Conservation (phyloP, 306 rosid genomes). For the Citrullus mucosospermus region DNA sequence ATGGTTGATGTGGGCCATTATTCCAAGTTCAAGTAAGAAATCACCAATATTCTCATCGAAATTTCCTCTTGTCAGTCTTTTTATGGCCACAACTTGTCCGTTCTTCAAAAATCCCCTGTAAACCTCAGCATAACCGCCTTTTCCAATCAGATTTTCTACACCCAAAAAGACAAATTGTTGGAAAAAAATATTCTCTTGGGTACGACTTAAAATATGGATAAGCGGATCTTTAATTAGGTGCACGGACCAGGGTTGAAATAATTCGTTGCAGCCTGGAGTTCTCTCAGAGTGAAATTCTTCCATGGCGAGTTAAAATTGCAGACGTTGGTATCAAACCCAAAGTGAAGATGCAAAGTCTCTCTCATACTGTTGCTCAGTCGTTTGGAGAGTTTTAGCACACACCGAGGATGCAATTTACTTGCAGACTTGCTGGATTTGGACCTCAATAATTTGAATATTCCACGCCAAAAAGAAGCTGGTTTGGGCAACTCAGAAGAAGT, state of each 20-base stretch:
- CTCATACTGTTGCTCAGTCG: conserved; percentile 62
- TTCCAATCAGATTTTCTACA: conserved; percentile 82
- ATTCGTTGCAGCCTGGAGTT: conserved; percentile 60
- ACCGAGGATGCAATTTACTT: conserved; percentile 42
- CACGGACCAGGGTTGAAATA: conserved; percentile 55
- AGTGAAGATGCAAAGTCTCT: conserved; percentile 34
- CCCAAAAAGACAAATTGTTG: conserved; percentile 2
- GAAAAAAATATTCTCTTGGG: no score
- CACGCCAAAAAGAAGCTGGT: conserved; percentile 34
- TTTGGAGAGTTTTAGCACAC: conserved; percentile 35
- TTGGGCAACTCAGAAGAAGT: conserved; percentile 55
- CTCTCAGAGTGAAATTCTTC: conserved; percentile 63
- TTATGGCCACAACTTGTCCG: conserved; percentile 65
- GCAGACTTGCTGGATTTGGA: conserved; percentile 39
- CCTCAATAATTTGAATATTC: conserved; percentile 35
- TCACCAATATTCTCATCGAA: conserved; percentile 64
- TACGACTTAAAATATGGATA: neutral
- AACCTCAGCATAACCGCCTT: conserved; percentile 95
- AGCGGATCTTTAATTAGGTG: neutral
- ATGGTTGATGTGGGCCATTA: conserved; percentile 84
- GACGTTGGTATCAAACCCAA: conserved; percentile 24
- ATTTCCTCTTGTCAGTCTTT: conserved; percentile 58
- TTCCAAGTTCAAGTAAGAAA: conserved; percentile 80
- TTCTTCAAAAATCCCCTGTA: conserved; percentile 72
- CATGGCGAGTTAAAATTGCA: conserved; percentile 47